Evolutionary conservation across 2,329 filamentous ascomycete species (phyloP), one percentile per base, ranked within the genome.

Genomic region (Aspergillus luchuensis): DNA sequence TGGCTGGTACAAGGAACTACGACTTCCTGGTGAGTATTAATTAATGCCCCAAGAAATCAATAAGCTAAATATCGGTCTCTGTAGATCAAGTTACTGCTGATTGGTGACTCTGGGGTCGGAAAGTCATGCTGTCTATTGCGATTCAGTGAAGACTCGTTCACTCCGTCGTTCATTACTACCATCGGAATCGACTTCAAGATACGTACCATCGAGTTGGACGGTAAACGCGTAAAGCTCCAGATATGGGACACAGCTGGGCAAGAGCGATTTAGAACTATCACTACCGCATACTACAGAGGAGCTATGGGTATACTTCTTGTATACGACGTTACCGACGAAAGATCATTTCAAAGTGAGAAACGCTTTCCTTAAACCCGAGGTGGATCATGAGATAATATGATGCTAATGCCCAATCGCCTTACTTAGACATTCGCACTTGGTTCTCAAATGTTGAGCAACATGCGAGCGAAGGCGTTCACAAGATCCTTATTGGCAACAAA

Each of bases 181-280:
- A 99, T 99, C 80, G 95, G 95, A 70, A 98, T 99, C 83, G 95
- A 99, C 82, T 99, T 99, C 85, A 99, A 99, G 86, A 99, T 99
- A 77, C 88, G 95, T 69, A 99, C 95, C 67, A 99, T 99, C 81
- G 95, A 99, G 82, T 85, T 99, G 70, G 95, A 99, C 81, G 94
- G 94, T 77, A 99, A 99, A 87, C 87, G 94, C 65, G 95, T 99
- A 73, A 99, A 99, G 85, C 83, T 99, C 76, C 95, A 99, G 84
- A 99, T 99, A 81, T 99, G 95, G 95, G 95, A 99, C 76, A 99
- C 95, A 25, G 95, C 95, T 57, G 95, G 95, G 58, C 95, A 99
- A 80, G 95, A 99, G 82, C 90, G 95, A 64, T 99, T 99, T 86
- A 88, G 95, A 69, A 99, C 95, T 66, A 99, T 99, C 81, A 99